Base-by-base conservation (phyloP, 768 basidiomycete genomes). In the Xerocomus spinulosus region DNA sequence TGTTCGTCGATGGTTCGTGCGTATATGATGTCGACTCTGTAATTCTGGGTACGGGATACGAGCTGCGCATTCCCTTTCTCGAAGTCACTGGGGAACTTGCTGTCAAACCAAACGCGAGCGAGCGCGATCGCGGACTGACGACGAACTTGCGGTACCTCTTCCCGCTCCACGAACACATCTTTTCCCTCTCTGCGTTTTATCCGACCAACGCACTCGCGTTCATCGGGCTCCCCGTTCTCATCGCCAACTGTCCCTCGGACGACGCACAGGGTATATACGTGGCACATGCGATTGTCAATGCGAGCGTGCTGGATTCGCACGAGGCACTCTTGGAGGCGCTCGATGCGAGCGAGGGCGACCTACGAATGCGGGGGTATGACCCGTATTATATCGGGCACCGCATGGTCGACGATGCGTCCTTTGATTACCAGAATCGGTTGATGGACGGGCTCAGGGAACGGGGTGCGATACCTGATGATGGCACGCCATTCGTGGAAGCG, bases 21-120 rank as follows among this genome's bases (percentile, higher is more conserved):
- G 47, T 70, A 3, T 33, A 48, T 14, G 66, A 71, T 32, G 70
- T 77, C 25, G 76, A 81, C 49, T 54, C 69, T 6, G 64, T 83
- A 29, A 55, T 82, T 21, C 71, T 81, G 13, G 79, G 64, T 0
- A 82, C 79, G 0, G 81, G 82, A 8, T 83, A 83, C 56, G 69
- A 80, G 47, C 50, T 75, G 41, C 69, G 68, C 18, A 66, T 79
- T 7, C 80, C 80, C 0, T 82, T 82, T 71, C 61, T 74, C 25
- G 46, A 66, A 61, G 6, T 59, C 65, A 47, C 63, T 52, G 57
- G 57, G 1, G 50, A 54, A 39, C 43, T 46, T 43, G 42, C 28
- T 37, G 59, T 54, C 48, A 61, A 25, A 43, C 56, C 57, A 33
- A 49, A 38, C 17, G 49, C 55, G 18, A 55, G 20, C 35, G 28